These are phyloP conservation scores for Epichloe gansuensis DNA, from an alignment of 2,329 filamentous ascomycete species.

Conservation along the genomic window DNA sequence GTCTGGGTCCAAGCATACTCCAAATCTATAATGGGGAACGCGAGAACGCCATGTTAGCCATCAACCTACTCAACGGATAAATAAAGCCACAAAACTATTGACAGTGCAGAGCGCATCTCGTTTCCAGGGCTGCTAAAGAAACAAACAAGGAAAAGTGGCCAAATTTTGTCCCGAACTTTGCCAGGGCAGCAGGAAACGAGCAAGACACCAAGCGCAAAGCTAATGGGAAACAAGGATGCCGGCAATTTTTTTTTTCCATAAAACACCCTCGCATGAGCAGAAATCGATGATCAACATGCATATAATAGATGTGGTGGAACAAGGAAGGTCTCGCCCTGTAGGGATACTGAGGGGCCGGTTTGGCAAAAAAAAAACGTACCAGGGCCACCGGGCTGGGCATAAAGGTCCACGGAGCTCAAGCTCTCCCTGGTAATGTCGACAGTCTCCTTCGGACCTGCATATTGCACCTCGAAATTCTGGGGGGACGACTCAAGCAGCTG, in stretches of 20 bases:
- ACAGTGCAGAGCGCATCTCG: neutral
- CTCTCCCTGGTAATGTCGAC: slow-evolving; percentile 8
- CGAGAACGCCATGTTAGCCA: neutral
- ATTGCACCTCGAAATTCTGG: slow-evolving; percentile 11
- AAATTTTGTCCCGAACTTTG: neutral
- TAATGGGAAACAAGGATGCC: neutral
- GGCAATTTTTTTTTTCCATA: neutral
- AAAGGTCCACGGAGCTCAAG: slow-evolving; percentile 8
- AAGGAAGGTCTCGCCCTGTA: neutral
- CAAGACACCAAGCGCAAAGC: neutral
- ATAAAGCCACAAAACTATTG: neutral
- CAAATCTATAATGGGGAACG: slow-evolving; percentile 8
- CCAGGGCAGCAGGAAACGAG: neutral
- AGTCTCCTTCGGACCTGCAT: slow-evolving; percentile 10
- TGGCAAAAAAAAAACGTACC: slow-evolving; percentile 6
- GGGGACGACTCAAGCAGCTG: slow-evolving; percentile 11
- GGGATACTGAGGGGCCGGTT: neutral
- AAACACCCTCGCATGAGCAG: neutral
- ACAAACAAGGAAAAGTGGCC: neutral
- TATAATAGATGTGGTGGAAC: neutral
- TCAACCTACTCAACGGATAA: neutral
- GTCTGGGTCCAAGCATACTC: slow-evolving; percentile 10
- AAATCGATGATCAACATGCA: neutral
- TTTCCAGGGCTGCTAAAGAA: neutral
- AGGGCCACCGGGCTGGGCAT: slow-evolving; percentile 12